Evolutionary conservation across 345 rosid species (phyloP).

Genomic region (Gynandropsis gynandra): DNA sequence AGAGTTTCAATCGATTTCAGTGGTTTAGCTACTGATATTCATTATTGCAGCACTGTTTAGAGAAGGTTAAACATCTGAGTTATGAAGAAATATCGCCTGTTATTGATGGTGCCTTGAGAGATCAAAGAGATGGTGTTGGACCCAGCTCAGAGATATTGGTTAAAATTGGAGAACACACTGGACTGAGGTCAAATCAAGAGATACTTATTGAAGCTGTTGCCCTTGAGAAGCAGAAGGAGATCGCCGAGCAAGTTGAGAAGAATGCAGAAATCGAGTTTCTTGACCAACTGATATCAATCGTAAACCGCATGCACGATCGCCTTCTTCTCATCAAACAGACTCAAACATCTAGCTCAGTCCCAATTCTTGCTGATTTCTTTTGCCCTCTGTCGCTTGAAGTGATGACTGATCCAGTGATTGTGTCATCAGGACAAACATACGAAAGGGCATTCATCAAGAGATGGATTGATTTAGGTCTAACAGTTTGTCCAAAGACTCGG

Average conservation of each 20-base stretch:
- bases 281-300: constrained; percentile 59
- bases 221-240: constrained; percentile 90
- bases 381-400: constrained; percentile 94
- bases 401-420: constrained; percentile 97
- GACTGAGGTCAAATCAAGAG: constrained; percentile 86
- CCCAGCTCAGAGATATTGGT: constrained; percentile 59
- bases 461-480: constrained; percentile 91
- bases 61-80: constrained; percentile 56
- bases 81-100: constrained; percentile 48
- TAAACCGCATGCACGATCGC: constrained; percentile 65
- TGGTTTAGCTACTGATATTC: constrained; percentile 25
- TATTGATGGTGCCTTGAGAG: constrained; percentile 53
- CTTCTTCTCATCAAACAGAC: constrained; percentile 74
- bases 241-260: constrained; percentile 81
- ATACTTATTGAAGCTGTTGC: constrained; percentile 89
- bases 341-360: constrained; percentile 58
- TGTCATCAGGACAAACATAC: constrained; percentile 91
- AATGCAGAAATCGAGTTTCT: constrained; percentile 62
- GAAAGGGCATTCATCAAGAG: constrained; percentile 80
- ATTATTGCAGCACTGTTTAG: constrained; percentile 55
- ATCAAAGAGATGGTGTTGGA: constrained; percentile 50
- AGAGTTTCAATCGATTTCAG: constrained; percentile 4
- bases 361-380: constrained; percentile 94
- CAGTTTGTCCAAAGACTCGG: constrained; percentile 94
- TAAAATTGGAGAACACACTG: constrained; percentile 59